phyloP scores from a whole-genome alignment of 2,329 filamentous ascomycete genomes.

The Arthroderma sp. region DNA sequence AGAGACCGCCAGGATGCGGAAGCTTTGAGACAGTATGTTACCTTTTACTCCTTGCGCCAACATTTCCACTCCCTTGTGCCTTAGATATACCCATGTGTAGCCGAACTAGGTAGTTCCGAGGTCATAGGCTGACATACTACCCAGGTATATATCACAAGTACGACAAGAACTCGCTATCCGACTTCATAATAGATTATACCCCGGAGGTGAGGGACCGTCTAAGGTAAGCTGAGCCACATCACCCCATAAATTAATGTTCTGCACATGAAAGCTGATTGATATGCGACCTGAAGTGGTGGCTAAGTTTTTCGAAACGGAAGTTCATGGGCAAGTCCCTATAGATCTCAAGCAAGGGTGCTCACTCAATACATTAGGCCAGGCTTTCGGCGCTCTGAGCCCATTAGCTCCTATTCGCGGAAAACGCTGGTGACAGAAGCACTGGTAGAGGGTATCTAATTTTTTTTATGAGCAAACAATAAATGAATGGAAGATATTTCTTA shows the following conservation, averaged over 20 bases:
- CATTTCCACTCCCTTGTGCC: neutral
- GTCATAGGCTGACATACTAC: neutral
- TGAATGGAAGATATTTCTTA: neutral
- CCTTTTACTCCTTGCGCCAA: neutral
- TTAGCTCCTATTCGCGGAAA: neutral
- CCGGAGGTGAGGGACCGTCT: conserved; percentile 56
- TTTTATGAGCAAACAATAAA: neutral
- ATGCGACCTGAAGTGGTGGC: conserved; percentile 68
- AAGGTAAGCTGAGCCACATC: conserved; percentile 39
- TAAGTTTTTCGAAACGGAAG: conserved; percentile 98
- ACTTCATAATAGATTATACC: conserved; percentile 76
- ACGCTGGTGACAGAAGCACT: neutral
- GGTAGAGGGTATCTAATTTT: neutral
- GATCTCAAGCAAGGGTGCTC: conserved; percentile 7
- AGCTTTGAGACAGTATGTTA: conserved; percentile 63
- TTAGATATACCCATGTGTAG: neutral
- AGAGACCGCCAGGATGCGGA: conserved; percentile 81
- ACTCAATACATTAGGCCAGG: neutral
- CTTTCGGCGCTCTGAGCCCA: neutral
- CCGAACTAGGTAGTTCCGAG: neutral
- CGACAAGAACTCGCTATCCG: conserved; percentile 78
- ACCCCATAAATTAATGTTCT: neutral
- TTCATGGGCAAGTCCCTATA: conserved; percentile 95
- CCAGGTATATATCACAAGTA: conserved; percentile 64
- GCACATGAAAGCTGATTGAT: neutral